Evolutionary conservation across 208 protist genomes (phyloP).

Genomic region (Naegleria lovaniensis): DNA sequence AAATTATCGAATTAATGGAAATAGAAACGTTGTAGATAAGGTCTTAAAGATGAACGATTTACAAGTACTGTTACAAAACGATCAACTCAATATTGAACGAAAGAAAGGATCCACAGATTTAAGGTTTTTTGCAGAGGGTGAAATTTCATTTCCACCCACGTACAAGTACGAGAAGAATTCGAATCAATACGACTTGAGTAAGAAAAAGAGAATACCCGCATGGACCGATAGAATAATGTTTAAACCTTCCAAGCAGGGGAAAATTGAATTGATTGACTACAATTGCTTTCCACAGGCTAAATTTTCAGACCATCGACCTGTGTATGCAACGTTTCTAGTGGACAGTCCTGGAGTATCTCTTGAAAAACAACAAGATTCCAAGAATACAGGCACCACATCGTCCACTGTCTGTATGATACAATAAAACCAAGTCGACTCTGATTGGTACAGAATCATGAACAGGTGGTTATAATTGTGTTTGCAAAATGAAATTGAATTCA

Average conservation of each 20-base stretch:
- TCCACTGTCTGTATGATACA: background rate
- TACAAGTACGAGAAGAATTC: constrained; percentile 74
- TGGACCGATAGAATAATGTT: constrained; percentile 78
- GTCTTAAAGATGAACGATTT: constrained; percentile 62
- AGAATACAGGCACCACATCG: background rate
- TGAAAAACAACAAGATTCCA: background rate
- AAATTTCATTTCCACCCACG: constrained; percentile 74
- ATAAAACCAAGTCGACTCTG: no score
- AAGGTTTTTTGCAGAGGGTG: constrained; percentile 72
- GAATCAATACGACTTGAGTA: constrained; percentile 66
- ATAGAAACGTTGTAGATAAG: constrained; percentile 61
- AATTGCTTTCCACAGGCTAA: background rate
- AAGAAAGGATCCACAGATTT: constrained; percentile 60
- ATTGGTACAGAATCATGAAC: no score
- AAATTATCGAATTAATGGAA: constrained; percentile 88
- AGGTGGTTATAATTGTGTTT: no score
- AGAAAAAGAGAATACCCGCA: constrained; percentile 66
- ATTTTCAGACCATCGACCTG: background rate
- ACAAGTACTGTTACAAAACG: constrained; percentile 67
- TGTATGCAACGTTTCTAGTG: background rate
- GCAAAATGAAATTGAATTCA: no score
- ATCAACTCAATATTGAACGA: constrained; percentile 77
- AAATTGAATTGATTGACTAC: background rate
- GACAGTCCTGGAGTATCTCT: background rate
- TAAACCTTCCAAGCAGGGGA: background rate